Percentiles rank a stretch among this genome's conserved stretches.
Conservation (phyloP, 2,329 filamentous ascomycete species). For the Cladosporium halotolerans region DNA sequence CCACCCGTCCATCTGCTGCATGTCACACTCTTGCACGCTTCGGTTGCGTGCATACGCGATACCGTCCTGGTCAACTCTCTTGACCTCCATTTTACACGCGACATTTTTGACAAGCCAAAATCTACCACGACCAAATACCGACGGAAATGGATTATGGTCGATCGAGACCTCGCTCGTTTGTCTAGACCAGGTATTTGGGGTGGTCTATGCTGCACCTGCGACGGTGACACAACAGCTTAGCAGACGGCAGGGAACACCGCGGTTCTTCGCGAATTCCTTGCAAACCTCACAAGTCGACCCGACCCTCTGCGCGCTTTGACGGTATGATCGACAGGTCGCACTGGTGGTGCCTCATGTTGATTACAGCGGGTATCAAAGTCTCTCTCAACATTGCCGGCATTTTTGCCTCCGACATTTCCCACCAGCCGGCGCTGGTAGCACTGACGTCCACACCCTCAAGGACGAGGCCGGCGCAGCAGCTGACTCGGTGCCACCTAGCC, state of each 20-base stretch:
- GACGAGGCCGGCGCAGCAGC: constrained; percentile 5
- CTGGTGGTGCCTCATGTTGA: constrained; percentile 3
- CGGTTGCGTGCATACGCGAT: too few species aligned
- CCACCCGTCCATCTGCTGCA: too few species aligned
- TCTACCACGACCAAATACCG: too few species aligned
- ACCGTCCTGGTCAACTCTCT: too few species aligned
- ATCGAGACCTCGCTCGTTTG: constrained; percentile 1
- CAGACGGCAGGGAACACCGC: constrained; percentile 11
- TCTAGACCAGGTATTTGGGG: constrained; percentile 10
- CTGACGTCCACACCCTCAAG: constrained; percentile 12
- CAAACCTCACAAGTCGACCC: constrained; percentile 8
- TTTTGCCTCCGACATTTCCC: not conserved
- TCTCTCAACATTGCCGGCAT: not conserved
- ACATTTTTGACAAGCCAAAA: too few species aligned
- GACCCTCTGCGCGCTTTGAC: constrained; percentile 1
- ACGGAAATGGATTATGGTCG: too few species aligned
- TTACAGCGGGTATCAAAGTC: constrained; percentile 4
- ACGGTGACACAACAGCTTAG: constrained; percentile 1
- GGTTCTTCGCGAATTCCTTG: constrained; percentile 6
- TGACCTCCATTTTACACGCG: too few species aligned
- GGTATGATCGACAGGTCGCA: constrained; percentile 4
- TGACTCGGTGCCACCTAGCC: constrained; percentile 11
- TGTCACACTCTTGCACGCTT: too few species aligned
- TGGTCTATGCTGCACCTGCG: not conserved
- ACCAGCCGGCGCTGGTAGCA: constrained; percentile 3